Conservation (phyloP, 2,329 filamentous ascomycete genomes). For the Cercospora brassicicola region DNA sequence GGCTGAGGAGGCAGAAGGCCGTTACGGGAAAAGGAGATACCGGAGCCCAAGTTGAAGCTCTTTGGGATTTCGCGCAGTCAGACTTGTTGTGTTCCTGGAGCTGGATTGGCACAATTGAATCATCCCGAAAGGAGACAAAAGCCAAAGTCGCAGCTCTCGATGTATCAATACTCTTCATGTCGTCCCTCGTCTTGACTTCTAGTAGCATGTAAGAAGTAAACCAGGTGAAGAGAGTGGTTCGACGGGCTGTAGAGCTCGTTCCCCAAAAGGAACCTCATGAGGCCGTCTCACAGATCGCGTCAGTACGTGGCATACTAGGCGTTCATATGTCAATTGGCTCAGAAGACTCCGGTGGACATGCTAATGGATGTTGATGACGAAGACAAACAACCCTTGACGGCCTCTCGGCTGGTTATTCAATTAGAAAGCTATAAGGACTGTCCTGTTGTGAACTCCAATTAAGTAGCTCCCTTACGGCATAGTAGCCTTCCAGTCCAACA, state of each 20-base stretch:
- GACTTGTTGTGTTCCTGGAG: not conserved
- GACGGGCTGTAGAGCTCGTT: not conserved
- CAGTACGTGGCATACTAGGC: not conserved
- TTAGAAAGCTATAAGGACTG: constrained; percentile 68
- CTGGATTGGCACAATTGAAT: not conserved
- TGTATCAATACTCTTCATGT: not conserved
- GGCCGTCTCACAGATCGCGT: not conserved
- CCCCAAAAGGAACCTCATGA: not conserved
- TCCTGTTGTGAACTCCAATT: constrained; percentile 46
- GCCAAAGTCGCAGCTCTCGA: not conserved
- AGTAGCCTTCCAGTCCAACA: too few relatives aligned
- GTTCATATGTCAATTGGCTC: not conserved
- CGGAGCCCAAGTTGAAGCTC: too few relatives aligned
- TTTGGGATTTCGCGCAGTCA: too few relatives aligned
- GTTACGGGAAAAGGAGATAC: too few relatives aligned
- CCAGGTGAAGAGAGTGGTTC: not conserved
- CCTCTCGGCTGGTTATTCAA: constrained; percentile 69
- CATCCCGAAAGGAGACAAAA: not conserved
- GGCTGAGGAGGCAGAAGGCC: too few relatives aligned
- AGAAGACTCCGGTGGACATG: constrained; percentile 39
- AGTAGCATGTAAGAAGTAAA: not conserved
- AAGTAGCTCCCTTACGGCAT: too few relatives aligned
- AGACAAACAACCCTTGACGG: constrained; percentile 70
- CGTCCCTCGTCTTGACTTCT: not conserved
- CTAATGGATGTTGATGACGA: constrained; percentile 73